Evolutionary conservation across 768 basidiomycete species (phyloP), one percentile per base, ranked within the genome.

Genomic region (Lentinula sp.): DNA sequence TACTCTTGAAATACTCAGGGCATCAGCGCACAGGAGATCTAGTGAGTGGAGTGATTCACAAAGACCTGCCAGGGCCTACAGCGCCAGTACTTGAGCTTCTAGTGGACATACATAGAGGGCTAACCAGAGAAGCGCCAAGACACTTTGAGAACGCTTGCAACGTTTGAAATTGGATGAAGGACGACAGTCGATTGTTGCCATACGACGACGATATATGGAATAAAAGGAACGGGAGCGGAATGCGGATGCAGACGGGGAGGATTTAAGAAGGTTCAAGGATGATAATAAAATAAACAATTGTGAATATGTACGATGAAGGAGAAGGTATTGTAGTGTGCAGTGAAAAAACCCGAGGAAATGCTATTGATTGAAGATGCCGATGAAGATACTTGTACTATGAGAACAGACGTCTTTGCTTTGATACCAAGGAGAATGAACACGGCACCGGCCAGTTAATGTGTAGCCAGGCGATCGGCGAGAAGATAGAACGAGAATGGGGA

Each of bases 201-300:
- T 50, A 60, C 35, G 59, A 45, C 45, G 57, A 45, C 45, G 57
- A 59, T 48, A 50, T 52, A 60, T 41, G 41, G 15, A 43, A 39
- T 23, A 36, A 50, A 66, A 61, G 52, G 61, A 53, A 63, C 57
- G 64, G 57, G 55, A 66, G 58, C 48, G 49, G 60, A n/a, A 18
- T 15, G 16, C 13, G 46, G 46, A 48, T 48, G 46, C 46, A 23
- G 20, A 57, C 55, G 59, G 66, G 61, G 62, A 64, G 60, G 66
- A 63, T 63, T 63, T 61, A 56, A 39, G 13, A 1, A 64, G 66
- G 56, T 64, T 66, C 70, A 73, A 74, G 37, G 59, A n/a, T n/a
- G 48, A 39, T 36, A 52, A 60, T 60, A 59, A 50, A 59, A 59
- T 59, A 59, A 59, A 59, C 45, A 39, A 28, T 59, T 28, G 35